Base-by-base conservation (phyloP, 1,284 basidiomycete genomes). In the Leccinum ponderosum region DNA sequence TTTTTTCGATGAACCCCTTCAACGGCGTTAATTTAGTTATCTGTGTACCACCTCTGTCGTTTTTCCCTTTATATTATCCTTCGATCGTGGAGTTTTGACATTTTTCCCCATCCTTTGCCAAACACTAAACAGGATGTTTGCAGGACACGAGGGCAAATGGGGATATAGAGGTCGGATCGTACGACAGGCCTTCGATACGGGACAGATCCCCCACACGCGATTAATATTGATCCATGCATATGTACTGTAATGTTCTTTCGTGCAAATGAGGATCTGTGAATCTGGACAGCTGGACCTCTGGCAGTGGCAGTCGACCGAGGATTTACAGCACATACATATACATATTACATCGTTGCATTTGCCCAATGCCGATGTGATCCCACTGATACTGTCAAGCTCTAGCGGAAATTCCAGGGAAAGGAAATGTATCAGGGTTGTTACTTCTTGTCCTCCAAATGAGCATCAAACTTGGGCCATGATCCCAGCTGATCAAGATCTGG, bases 11-110 rank as follows among this genome's bases (percentile, higher is more conserved):
- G 4, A 17, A n/a, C 9, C 9, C 22, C 25, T 6, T 62, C 44
- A 39, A 33, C 37, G 17, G 25, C 9, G 33, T 31, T 62, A 60
- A 62, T 14, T 60, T 64, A 64, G 64, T 52, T 29, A 3, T 33
- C n/a, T 31, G 2, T 17, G 20, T 25, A 8, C 15, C 9, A 31
- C 7, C n/a, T 44, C 27, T 25, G 35, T 60, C 33, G 15, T 44
- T 25, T 52, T n/a, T 9, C 25, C 9, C 27, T 44, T 17, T 9
- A 20, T 25, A 11, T 17, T 44, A 17, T 11, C 11, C 15, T 8
- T 60, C 39, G 27, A 25, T 37, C 9, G 6, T 20, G 39, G 8
- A 25, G 29, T 52, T 47, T 47, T 20, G 44, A 20, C 20, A 20
- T 47, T 44, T 17, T 44, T 1, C 42, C 42, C 9, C 17, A 17